These are phyloP conservation scores for Scytalidium lignicola DNA, from an alignment of 2,329 filamentous ascomycete genomes.

Conservation along the genomic window DNA sequence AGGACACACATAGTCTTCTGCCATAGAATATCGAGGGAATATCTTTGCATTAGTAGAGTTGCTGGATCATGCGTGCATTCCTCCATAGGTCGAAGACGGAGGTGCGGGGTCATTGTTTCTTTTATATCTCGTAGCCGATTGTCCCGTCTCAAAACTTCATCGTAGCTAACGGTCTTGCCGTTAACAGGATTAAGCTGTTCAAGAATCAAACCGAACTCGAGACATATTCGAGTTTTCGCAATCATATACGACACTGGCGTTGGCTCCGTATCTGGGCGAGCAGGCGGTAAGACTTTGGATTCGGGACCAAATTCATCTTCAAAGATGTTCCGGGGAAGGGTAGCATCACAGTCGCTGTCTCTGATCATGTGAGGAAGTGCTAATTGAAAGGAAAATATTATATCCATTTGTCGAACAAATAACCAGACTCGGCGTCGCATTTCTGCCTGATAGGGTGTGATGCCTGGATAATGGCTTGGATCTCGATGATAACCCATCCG, in stretches of 20 bases:
- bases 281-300: constrained; percentile 61
- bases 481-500: constrained; percentile 65
- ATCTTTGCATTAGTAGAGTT: constrained; percentile 79
- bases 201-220: constrained; percentile 66
- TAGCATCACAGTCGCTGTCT: constrained; percentile 68
- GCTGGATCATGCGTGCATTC: constrained; percentile 73
- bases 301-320: constrained; percentile 73
- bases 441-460: constrained; percentile 73
- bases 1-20: constrained; percentile 86
- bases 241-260: constrained; percentile 79
- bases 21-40: constrained; percentile 78
- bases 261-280: constrained; percentile 62
- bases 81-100: constrained; percentile 70
- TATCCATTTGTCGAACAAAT: constrained; percentile 66
- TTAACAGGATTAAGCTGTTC: constrained; percentile 54
- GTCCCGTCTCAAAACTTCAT: constrained; percentile 60
- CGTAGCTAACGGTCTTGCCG: constrained; percentile 52
- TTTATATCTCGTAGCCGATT: constrained; percentile 54
- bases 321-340: constrained; percentile 71
- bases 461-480: constrained; percentile 64
- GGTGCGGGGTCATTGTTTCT: constrained; percentile 70
- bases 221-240: constrained; percentile 62
- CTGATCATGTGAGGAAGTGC: constrained; percentile 61
- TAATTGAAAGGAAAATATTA: constrained; percentile 71
- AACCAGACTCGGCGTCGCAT: constrained; percentile 67